Evolutionary conservation across 805 yeast genomes (phyloP).

Genomic region (Clavispora fructus): DNA sequence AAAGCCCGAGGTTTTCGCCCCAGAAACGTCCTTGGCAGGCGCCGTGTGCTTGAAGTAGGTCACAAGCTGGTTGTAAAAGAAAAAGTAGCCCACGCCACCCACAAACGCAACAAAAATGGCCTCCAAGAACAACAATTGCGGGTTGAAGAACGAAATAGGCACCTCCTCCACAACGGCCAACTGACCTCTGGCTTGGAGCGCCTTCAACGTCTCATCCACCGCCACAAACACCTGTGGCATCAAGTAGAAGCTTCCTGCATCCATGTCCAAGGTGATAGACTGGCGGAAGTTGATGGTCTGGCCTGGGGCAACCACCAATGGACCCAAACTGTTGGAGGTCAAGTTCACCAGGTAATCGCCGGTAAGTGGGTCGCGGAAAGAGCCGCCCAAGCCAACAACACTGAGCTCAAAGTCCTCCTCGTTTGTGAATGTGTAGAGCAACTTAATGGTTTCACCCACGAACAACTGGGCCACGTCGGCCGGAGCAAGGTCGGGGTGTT

Average conservation of each 20-base stretch:
- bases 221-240: constrained; percentile 56
- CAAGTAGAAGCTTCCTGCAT: constrained; percentile 52
- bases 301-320: constrained; percentile 48
- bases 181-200: constrained; percentile 54
- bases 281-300: constrained; percentile 50
- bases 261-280: constrained; percentile 52
- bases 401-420: constrained; percentile 45
- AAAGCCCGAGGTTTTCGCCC: constrained; percentile 7
- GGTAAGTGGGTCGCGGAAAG: constrained; percentile 50
- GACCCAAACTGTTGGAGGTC: constrained; percentile 61
- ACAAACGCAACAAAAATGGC: constrained; percentile 35
- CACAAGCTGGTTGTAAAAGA: constrained; percentile 41
- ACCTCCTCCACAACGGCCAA: constrained; percentile 57
- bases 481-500: constrained; percentile 33
- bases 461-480: constrained; percentile 37
- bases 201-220: constrained; percentile 45
- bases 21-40: constrained; percentile 20
- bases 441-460: constrained; percentile 49
- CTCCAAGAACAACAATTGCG: constrained; percentile 63
- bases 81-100: constrained; percentile 36
- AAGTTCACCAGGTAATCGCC: constrained; percentile 54
- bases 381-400: constrained; percentile 67
- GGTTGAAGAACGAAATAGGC: constrained; percentile 65
- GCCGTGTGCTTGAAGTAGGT: constrained; percentile 38
- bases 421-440: constrained; percentile 50